Evolutionary conservation across 176 grass and related monocot species (phyloP), one percentile per base, ranked within the genome.

Genomic region (Pontederia paniculata): DNA sequence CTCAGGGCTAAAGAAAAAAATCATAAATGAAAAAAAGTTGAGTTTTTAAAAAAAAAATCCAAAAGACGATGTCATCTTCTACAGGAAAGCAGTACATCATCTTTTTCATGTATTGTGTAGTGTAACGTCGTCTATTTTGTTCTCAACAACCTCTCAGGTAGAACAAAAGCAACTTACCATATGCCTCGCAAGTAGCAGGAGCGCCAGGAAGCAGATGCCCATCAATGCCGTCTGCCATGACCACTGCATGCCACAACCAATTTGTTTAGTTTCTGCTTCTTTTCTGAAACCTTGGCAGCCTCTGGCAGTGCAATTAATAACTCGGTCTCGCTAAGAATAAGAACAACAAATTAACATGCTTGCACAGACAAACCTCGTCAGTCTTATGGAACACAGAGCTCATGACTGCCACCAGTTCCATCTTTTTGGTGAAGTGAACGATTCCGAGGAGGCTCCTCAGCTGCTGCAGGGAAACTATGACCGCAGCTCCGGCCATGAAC

Each of bases 401-500:
- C 83, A 97, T 90, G 63, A 97, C 91, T 17, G 91, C 80, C 11
- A 97, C 72, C 43, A 97, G 13, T 1, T 80, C 82, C 91, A 97
- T 97, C 79, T 88, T 21, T 11, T 82, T 78, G 59, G 91, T 90
- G 83, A 97, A 97, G 72, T 97, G 91, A 22, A 80, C 74, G 65
- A 97, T 97, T 8, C 91, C 91, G 9, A 97, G 44, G 12, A 97
- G 71, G 37, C 77, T 83, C 71, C 90, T 90, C 5, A 97, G 86
- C 76, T 97, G 91, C 79, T 97, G 91, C 46, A 97, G 86, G 21
- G 77, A 79, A 28, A 97, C 91, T 57, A 97, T 97, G 47, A 97
- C 71, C 14, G 91, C 91, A 0, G 91, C 91, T 23, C 91, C 91
- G 17, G 91, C 91, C 86, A 97, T 97, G 86, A 97, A 97, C 18